Evolutionary conservation across 495 filamentous ascomycete species (phyloP), one percentile per base, ranked within the genome.

Genomic region (Bryoglossum gracile): DNA sequence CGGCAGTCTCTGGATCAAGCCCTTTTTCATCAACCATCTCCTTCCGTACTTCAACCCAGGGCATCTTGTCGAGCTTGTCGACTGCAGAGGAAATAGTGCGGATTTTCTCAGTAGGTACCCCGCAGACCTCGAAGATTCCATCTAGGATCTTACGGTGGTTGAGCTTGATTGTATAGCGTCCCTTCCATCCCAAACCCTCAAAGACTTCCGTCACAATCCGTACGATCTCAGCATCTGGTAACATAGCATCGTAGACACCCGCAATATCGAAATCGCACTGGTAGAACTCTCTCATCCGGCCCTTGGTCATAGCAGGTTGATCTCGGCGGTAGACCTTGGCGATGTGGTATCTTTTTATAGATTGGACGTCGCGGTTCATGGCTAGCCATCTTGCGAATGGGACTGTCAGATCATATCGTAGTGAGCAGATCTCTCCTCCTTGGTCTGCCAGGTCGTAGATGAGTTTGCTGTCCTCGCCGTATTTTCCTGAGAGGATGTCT

Each of bases 211-310:
- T 81, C 17, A 86, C 77, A 50, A 95, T 89, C 34, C 83, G 69
- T 50, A 97, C 65, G 45, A 95, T 83, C 70, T 96, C 91, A n/a
- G 91, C 87, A 65, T 96, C 91, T 37, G 91, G 87, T 18, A 96
- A 72, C 91, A 97, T 96, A n/a, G 84, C 64, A 59, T 96, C 91
- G 64, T 87, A 94, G 25, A 70, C 65, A 51, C 90, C 91, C 19
- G 91, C 91, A 68, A 96, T 89, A 65, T 97, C 91, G 62, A 96
- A 94, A 67, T 97, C 91, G 67, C 90, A 95, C 71, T 97, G 91
- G 66, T 94, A 94, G 67, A 98, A 95, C 66, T 98, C 91, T 50
- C 92, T 77, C 85, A 96, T 91, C 4, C 88, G 78, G 42, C 92
- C 92, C 62, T 89, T 89, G 43, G 78, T 83, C 72, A 92, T 86